Percentiles rank a stretch among this genome's conserved stretches.
Evolutionary conservation across 768 basidiomycete species (phyloP).

Genomic region (Collybia mongolica): DNA sequence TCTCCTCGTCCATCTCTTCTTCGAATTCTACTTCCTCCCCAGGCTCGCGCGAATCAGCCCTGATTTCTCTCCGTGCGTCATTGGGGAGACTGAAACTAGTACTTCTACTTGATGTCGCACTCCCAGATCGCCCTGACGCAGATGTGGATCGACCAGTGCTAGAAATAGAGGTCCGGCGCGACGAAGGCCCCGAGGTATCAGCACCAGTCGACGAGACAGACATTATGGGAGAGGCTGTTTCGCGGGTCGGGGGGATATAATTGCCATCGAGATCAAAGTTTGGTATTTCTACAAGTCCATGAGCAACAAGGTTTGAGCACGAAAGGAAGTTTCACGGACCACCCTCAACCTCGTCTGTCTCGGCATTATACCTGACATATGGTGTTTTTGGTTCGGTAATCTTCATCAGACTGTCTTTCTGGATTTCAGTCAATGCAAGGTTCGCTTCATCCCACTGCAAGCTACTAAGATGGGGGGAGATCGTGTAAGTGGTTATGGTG

Average conservation of each 20-base stretch:
- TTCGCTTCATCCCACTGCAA: conserved; percentile 97
- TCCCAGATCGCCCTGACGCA: conserved; percentile 55
- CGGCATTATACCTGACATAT: conserved; percentile 87
- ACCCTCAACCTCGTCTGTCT: conserved; percentile 81
- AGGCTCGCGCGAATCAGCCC: conserved; percentile 51
- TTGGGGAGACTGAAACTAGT: conserved; percentile 81
- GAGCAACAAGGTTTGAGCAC: not conserved
- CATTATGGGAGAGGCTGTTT: conserved; percentile 35
- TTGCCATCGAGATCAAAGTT: conserved; percentile 60
- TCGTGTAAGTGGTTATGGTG: conserved; percentile 5
- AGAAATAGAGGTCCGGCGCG: conserved; percentile 73
- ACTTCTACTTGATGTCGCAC: conserved; percentile 71
- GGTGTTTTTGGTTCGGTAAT: conserved; percentile 98
- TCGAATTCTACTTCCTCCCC: conserved; percentile 72
- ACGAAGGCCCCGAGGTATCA: conserved; percentile 65
- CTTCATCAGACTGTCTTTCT: conserved; percentile 97
- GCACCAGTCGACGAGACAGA: conserved; percentile 59
- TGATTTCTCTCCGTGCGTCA: conserved; percentile 62
- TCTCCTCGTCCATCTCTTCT: conserved; percentile 86
- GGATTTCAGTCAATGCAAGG: conserved; percentile 86
- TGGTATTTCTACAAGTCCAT: conserved; percentile 67
- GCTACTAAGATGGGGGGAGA: conserved; percentile 38
- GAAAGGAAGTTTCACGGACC: conserved; percentile 46
- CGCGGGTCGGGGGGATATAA: conserved; percentile 28
- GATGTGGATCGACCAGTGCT: conserved; percentile 54